Evolutionary conservation across 2,329 filamentous ascomycete genomes (phyloP).

Genomic region (Fusarium annulatum): DNA sequence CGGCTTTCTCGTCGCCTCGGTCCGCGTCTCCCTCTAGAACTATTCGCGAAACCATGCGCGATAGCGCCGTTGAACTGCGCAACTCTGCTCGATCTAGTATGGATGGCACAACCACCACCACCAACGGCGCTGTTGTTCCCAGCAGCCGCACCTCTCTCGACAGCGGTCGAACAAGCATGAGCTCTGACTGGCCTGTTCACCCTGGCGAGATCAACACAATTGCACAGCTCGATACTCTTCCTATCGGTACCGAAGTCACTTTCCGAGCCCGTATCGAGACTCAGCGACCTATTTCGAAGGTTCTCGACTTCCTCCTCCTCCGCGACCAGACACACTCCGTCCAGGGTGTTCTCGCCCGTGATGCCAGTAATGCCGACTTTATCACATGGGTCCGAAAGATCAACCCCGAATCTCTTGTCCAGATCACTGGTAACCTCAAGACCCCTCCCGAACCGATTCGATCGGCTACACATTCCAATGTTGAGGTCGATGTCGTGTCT

Average conservation of each 20-base stretch:
- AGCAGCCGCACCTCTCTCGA: slow-evolving; percentile 50
- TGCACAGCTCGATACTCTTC: slow-evolving; percentile 51
- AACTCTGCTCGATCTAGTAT: slow-evolving; percentile 48
- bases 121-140: slow-evolving; percentile 17
- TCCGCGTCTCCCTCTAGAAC: slow-evolving; percentile 14
- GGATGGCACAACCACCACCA: slow-evolving; percentile 34
- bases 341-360: slow-evolving; percentile 77
- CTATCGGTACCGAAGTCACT: slow-evolving; percentile 54
- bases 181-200: slow-evolving; percentile 53
- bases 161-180: slow-evolving; percentile 51
- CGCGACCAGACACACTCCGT: slow-evolving; percentile 86
- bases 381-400: slow-evolving; percentile 89
- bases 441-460: slow-evolving; percentile 78
- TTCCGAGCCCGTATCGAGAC: slow-evolving; percentile 63
- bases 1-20: slow-evolving; percentile 21
- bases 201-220: slow-evolving; percentile 55
- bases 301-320: slow-evolving; percentile 86
- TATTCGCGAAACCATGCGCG: slow-evolving; percentile 45
- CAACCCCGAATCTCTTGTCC: slow-evolving; percentile 80
- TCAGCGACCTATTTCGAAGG: slow-evolving; percentile 82
- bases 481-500: slow-evolving; percentile 76
- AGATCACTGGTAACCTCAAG: slow-evolving; percentile 79
- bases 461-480: slow-evolving; percentile 78
- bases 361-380: slow-evolving; percentile 69
- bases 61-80: slow-evolving; percentile 48